Base-by-base conservation (phyloP, 2,329 filamentous ascomycete genomes). In the Calycina herbarum region DNA sequence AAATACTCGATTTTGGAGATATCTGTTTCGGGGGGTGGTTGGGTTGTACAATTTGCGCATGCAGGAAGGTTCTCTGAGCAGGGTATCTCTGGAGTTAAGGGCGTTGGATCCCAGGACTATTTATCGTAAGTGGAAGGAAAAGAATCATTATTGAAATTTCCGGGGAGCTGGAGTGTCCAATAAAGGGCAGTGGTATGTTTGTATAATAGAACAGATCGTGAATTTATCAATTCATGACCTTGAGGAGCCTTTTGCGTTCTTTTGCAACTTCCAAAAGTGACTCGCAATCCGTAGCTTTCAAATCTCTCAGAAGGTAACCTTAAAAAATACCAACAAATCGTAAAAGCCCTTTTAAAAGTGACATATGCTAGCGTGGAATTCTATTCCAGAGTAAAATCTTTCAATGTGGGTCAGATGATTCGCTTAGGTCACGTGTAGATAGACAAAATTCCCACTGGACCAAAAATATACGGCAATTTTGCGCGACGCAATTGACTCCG, bases 81-180 rank as follows among this genome's bases (percentile, higher is more conserved):
- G 57, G 69, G 69, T 66, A 64, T 69, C 61, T 61, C 33, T 38
- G 68, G 68, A 65, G 69, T 68, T 59, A 66, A 63, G 60, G 58
- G 33, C 59, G n/a, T 35, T 42, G 40, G 20, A 35, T 8, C 17
- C 31, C 58, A 11, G 45, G 45, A 51, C 45, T 2, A 24, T 38
- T 51, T 20, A 51, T 51, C 45, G 20, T 51, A 15, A 24, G 20
- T 51, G 45, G 45, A 51, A 51, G 45, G 45, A 15, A 51, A 51
- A 24, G n/a, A 51, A 20, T 24, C n/a, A 20, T 51, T 27, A 11
- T 24, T 24, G n/a, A 11, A 51, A 27, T n/a, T 24, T 51, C 4
- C 20, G n/a, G 20, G 10, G 2, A 3, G 0, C 11, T 27, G 10
- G 2, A 5, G n/a, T 51, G 45, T 24, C 20, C 10, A 24, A 10